Evolutionary conservation across 805 yeast genomes (phyloP), one percentile per base, ranked within the genome.

Genomic region (Lachancea meyersii): DNA sequence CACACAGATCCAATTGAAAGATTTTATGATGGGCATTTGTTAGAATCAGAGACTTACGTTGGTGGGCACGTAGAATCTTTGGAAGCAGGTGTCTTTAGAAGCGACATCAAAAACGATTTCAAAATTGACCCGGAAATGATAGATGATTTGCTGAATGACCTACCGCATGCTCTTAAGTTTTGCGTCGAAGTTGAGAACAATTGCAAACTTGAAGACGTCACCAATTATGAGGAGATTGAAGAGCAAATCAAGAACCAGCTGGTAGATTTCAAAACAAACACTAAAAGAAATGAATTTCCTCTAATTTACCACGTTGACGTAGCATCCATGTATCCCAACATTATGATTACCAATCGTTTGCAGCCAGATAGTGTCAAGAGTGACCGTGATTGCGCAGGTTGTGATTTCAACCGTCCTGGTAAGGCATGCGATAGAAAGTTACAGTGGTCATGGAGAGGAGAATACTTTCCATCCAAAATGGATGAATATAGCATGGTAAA

Each of bases 381-480:
- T 0, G 97, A 91, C 57, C 86, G 86, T 53, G 96, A 88, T 56
- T 94, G 98, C 67, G 97, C 98, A 0, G 80, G 94, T 32, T 94
- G 99, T 69, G 98, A 93, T 54, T 94, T 88, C 67, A 93, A 93
- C 60, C 71, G 96, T 44, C 97, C 97, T 0, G 97, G 95, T 4
- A 93, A 93, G 57, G 75, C 73, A 9, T 93, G 99, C 69, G 98
- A 91, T 54, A 71, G 99, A 57, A 70, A 91, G 43, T 65, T 93
- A 43, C 85, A 89, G 0, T 93, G 99, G 99, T 75, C 95, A 5
- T 93, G 99, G 97, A 79, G 99, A 69, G 99, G 97, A 40, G 98
- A 93, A 54, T 94, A 72, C 55, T 84, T 72, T 50, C 97, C 98
- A 0, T 87, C 97, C 0, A 82, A 86, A 59, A 80, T 79, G 76